Evolutionary conservation across 305 asterid genomes (phyloP), one percentile per base, ranked within the genome.

Genomic region (Lippia alba): DNA sequence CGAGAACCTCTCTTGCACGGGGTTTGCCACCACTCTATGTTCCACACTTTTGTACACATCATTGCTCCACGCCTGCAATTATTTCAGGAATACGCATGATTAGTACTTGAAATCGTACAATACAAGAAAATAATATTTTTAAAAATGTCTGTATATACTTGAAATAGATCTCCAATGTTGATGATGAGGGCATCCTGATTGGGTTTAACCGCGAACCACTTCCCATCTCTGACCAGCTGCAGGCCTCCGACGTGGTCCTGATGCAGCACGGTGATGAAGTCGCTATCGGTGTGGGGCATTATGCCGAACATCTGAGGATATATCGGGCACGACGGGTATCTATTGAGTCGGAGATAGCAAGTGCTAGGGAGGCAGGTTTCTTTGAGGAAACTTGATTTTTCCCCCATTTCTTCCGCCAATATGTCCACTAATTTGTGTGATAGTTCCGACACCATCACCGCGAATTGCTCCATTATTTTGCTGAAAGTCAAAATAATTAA

Each of bases 271-370:
- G 97, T 94, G 64, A 94, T 86, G 85, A 94, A 91, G 63, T 89
- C 99, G 73, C 96, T 94, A 66, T 94, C 99, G 0, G 99, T 91
- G 67, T 94, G 99, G 12, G 99, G 96, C 91, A 88, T 86, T 66
- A 94, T 79, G 1, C 99, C 99, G 4, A 81, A 82, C 65, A 88
- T 71, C 24, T 81, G 76, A 30, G 86, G 87, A 24, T 80, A 57
- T 0, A 83, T 59, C 2, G 88, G 91, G 62, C 99, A 91, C 0
- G 80, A 70, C 2, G 96, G 97, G 69, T 91, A 94, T 49, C 99
- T 71, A 73, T 91, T 94, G 87, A 94, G 56, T 39, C 99, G 91
- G 5, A 94, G 87, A 72, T 91, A 94, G 64, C 96, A 89, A 12
- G 91, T 91, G 70, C 73, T 76, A 0, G 90, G 84, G 69, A 85